Percentiles rank a stretch among this genome's conserved stretches.
Conservation (phyloP, 768 basidiomycete genomes). For the Paxillus ammoniavirescens region DNA sequence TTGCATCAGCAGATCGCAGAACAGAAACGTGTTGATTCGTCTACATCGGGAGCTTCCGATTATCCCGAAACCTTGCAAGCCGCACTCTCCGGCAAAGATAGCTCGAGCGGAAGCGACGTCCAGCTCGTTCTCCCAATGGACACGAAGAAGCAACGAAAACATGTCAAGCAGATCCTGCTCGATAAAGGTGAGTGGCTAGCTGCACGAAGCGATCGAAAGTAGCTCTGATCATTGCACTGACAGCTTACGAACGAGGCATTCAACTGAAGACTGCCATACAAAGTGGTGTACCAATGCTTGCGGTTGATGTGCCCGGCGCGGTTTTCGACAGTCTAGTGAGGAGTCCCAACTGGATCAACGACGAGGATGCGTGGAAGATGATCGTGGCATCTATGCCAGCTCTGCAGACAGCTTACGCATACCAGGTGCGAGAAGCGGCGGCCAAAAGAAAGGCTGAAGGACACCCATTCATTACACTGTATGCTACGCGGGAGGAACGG, state of each 20-base stretch:
- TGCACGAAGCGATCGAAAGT: not conserved
- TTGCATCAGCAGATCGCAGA: conserved; percentile 76
- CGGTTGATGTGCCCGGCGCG: conserved; percentile 59
- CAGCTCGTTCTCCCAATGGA: conserved; percentile 69
- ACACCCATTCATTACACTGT: conserved; percentile 59
- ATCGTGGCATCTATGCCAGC: conserved; percentile 55
- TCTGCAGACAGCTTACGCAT: conserved; percentile 58
- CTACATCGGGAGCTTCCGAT: conserved; percentile 56
- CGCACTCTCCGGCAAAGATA: conserved; percentile 34
- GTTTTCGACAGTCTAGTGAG: conserved; percentile 65
- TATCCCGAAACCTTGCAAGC: conserved; percentile 39
- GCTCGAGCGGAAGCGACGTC: conserved; percentile 42
- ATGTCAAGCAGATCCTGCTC: conserved; percentile 64
- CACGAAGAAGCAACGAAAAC: conserved; percentile 71
- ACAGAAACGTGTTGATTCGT: conserved; percentile 70
- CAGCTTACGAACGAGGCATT: conserved; percentile 63
- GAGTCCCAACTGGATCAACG: conserved; percentile 61
- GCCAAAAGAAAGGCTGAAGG: conserved; percentile 63
- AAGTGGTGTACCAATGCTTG: conserved; percentile 64
- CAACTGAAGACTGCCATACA: conserved; percentile 60
- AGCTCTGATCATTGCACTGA: not conserved
- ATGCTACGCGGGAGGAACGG: conserved; percentile 67
- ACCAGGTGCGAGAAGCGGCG: conserved; percentile 66
- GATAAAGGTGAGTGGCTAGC: conserved; percentile 52
- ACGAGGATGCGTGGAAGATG: conserved; percentile 73